A percentile compares a stretch with the other conserved stretches of the same genome.
Evolutionary conservation across 352 stramenopile species (phyloP).

Genomic region (Globisporangium cystogenes): DNA sequence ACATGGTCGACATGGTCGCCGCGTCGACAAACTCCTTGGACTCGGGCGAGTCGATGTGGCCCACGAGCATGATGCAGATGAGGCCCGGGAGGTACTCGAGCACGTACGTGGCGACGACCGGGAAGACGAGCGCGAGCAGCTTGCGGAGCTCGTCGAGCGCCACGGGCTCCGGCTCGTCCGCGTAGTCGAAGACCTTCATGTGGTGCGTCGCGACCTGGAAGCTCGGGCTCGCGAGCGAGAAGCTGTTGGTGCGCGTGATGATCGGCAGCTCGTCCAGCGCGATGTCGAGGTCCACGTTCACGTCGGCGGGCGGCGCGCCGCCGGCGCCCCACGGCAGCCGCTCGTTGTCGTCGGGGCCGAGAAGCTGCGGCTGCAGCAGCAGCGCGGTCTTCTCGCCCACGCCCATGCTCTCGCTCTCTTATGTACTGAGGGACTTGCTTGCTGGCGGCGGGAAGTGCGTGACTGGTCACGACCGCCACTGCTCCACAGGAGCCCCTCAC

Average conservation of each 20-base stretch:
- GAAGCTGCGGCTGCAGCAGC: background rate
- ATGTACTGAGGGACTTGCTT: too few relatives aligned
- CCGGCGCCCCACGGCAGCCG: background rate
- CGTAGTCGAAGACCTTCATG: slow-evolving; percentile 33
- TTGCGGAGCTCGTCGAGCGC: slow-evolving; percentile 18
- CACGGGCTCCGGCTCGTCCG: slow-evolving; percentile 22
- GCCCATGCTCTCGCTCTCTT: background rate
- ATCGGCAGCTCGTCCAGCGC: slow-evolving; percentile 26
- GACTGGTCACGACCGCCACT: too few relatives aligned
- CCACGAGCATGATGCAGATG: slow-evolving; percentile 47
- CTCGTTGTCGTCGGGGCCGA: background rate
- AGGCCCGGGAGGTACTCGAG: slow-evolving; percentile 49
- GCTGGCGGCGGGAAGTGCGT: too few relatives aligned
- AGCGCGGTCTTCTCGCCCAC: background rate
- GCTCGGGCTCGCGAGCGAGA: slow-evolving; percentile 42
- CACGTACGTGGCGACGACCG: slow-evolving; percentile 30
- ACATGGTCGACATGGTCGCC: slow-evolving; percentile 49
- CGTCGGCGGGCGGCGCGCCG: background rate
- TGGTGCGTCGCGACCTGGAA: slow-evolving; percentile 32
- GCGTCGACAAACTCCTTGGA: slow-evolving; percentile 60
- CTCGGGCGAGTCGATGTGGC: slow-evolving; percentile 51
- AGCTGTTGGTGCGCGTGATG: slow-evolving; percentile 45
- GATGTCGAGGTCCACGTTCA: slow-evolving; percentile 16
- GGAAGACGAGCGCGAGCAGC: slow-evolving; percentile 19
- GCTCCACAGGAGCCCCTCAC: too few relatives aligned